phyloP scores from a whole-genome alignment of 2,329 filamentous ascomycete genomes.

The Diatrype stigma region DNA sequence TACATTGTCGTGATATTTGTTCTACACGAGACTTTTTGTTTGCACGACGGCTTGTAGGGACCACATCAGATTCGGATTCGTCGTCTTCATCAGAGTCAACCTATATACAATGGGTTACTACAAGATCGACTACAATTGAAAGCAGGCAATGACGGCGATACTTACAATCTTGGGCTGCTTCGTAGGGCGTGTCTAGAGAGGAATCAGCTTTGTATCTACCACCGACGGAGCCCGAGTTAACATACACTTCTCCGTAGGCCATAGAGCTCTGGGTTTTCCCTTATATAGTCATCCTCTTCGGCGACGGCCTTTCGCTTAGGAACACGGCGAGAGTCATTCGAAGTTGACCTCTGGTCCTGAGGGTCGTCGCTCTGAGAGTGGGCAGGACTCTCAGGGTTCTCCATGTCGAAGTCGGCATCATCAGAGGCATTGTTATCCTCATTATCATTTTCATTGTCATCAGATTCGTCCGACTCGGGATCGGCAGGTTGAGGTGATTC shows the following conservation, averaged over 20 bases:
- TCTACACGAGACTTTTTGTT: constrained; percentile 67
- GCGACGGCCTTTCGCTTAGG: constrained; percentile 68
- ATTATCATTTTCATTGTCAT: constrained; percentile 45
- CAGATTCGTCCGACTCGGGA: constrained; percentile 33
- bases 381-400: constrained; percentile 54
- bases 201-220: background rate
- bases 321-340: constrained; percentile 64
- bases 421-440: constrained; percentile 56
- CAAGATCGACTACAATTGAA: constrained; percentile 5
- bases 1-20: constrained; percentile 58
- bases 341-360: constrained; percentile 59
- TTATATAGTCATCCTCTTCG: constrained; percentile 78
- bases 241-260: constrained; percentile 88
- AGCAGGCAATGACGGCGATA: constrained; percentile 7
- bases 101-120: constrained; percentile 10
- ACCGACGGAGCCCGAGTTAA: constrained; percentile 14
- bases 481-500: constrained; percentile 30
- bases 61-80: constrained; percentile 70
- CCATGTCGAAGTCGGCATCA: constrained; percentile 74
- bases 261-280: constrained; percentile 90
- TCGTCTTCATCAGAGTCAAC: constrained; percentile 46
- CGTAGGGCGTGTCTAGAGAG: constrained; percentile 48
- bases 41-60: constrained; percentile 52
- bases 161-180: constrained; percentile 56
- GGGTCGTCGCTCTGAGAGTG: constrained; percentile 41